phyloP scores from a whole-genome alignment of 2,329 filamentous ascomycete species.

The Nigrospora osmanthi region DNA sequence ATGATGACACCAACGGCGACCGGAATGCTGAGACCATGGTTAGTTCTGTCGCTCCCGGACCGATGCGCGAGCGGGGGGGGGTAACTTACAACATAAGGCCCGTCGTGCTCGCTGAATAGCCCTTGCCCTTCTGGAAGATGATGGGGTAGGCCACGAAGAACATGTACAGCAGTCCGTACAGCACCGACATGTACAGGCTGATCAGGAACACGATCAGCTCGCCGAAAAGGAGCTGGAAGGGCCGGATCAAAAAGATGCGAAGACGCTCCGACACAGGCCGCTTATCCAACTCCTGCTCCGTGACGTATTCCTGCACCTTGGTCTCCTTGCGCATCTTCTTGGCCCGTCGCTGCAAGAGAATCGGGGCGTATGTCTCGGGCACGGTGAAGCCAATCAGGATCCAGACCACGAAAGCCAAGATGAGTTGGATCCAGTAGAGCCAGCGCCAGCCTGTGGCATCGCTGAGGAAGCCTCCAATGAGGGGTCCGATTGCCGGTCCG shows the following conservation, averaged over 20 bases:
- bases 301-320: constrained; percentile 60
- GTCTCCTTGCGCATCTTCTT: constrained; percentile 63
- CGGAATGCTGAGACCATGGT: constrained; percentile 44
- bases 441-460: constrained; percentile 70
- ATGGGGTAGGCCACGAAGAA: constrained; percentile 65
- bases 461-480: constrained; percentile 69
- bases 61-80: too few relatives aligned
- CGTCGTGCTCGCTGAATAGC: constrained; percentile 64
- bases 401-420: constrained; percentile 64
- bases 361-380: constrained; percentile 81
- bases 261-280: constrained; percentile 63
- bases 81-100: constrained; percentile 64
- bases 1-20: constrained; percentile 66
- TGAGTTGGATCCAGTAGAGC: constrained; percentile 83
- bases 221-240: constrained; percentile 76
- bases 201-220: constrained; percentile 84
- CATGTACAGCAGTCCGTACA: constrained; percentile 71
- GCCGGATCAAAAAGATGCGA: constrained; percentile 67
- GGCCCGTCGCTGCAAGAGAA: constrained; percentile 64
- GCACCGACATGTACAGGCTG: constrained; percentile 75
- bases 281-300: constrained; percentile 72
- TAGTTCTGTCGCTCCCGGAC: too few relatives aligned
- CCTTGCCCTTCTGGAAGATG: constrained; percentile 73
- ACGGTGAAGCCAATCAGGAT: constrained; percentile 79
- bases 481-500: constrained; percentile 68